A percentile compares a stretch with the other conserved stretches of the same genome.
phyloP scores from a whole-genome alignment of 305 asterid genomes.

The Vinca major region DNA sequence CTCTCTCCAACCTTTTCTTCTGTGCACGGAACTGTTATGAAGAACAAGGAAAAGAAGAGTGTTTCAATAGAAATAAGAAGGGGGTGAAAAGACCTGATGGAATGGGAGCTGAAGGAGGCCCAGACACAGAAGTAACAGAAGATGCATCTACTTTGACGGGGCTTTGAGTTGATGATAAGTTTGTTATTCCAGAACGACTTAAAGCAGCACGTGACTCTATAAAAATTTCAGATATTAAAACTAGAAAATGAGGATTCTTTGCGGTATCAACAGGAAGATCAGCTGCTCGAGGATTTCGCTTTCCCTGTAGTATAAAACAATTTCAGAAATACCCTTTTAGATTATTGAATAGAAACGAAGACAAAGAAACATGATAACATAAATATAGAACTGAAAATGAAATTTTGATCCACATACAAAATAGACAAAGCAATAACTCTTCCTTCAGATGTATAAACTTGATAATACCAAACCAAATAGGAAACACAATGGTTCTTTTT shows the following conservation, averaged over 20 bases:
- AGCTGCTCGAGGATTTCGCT: slow-evolving; percentile 62
- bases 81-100: slow-evolving; percentile 43
- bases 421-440: neutral
- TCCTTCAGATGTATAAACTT: neutral
- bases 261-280: slow-evolving; percentile 56
- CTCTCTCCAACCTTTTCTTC: neutral
- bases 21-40: neutral
- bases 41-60: neutral
- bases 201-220: slow-evolving; percentile 73
- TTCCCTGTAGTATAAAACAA: slow-evolving; percentile 46
- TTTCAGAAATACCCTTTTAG: neutral
- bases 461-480: neutral
- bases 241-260: slow-evolving; percentile 85
- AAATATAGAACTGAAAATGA: neutral
- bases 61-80: slow-evolving; percentile 4
- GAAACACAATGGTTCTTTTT: neutral
- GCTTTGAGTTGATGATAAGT: slow-evolving; percentile 51
- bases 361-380: neutral
- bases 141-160: slow-evolving; percentile 74
- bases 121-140: slow-evolving; percentile 51
- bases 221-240: slow-evolving; percentile 79
- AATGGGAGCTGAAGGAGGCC: slow-evolving; percentile 48
- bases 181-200: slow-evolving; percentile 57
- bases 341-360: neutral
- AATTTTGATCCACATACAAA: neutral